A percentile compares a stretch with the other conserved stretches of the same genome.
phyloP scores from a whole-genome alignment of 805 yeast species.

The Candida adriatica region DNA sequence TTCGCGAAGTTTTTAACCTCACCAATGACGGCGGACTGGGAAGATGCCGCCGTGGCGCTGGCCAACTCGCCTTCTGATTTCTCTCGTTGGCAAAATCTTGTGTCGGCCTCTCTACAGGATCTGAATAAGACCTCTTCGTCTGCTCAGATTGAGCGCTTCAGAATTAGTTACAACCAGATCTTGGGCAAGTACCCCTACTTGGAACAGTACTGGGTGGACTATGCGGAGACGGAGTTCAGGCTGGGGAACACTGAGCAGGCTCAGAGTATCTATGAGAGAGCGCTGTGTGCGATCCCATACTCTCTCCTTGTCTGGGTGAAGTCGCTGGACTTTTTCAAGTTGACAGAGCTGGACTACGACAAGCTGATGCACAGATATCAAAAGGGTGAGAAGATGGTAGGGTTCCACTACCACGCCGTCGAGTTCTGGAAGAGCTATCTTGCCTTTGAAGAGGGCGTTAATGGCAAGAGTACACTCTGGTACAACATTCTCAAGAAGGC shows the following conservation, averaged over 20 bases:
- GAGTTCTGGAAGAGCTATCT: slow-evolving; percentile 48
- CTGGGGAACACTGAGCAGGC: slow-evolving; percentile 36
- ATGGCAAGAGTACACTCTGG: slow-evolving; percentile 20
- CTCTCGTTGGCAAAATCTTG: slow-evolving; percentile 31
- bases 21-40: neutral
- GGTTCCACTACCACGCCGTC: slow-evolving; percentile 43
- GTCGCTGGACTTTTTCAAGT: slow-evolving; percentile 36
- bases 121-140: slow-evolving; percentile 30
- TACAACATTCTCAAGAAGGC: slow-evolving; percentile 37
- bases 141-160: slow-evolving; percentile 27
- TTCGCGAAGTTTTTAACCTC: too few species aligned
- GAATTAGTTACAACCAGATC: slow-evolving; percentile 35
- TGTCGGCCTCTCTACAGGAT: slow-evolving; percentile 28
- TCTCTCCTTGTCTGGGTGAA: slow-evolving; percentile 46
- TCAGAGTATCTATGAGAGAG: slow-evolving; percentile 30
- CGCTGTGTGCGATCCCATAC: slow-evolving; percentile 33
- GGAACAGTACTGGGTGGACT: slow-evolving; percentile 53
- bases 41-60: neutral
- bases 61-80: slow-evolving; percentile 30
- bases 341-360: slow-evolving; percentile 22
- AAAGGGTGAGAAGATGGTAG: slow-evolving; percentile 40
- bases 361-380: slow-evolving; percentile 35
- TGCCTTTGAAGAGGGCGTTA: slow-evolving; percentile 33
- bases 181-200: slow-evolving; percentile 41
- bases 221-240: slow-evolving; percentile 40